Conservation (phyloP, 768 basidiomycete species). For the Glaciozyma martinii region DNA sequence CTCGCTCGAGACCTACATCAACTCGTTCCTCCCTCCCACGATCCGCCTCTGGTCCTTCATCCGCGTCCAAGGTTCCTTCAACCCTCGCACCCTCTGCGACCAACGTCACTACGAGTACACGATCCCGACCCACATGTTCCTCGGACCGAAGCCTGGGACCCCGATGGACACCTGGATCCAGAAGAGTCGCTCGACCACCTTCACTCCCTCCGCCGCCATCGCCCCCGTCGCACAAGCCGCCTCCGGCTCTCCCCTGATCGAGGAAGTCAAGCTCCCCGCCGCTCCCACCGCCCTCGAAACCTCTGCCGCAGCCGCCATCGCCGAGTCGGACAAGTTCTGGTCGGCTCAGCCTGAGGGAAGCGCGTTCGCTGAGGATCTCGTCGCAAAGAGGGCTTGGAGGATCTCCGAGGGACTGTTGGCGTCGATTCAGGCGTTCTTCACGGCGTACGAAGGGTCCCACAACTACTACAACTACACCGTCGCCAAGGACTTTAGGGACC, state of each 20-base stretch:
- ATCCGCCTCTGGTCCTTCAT: constrained; percentile 89
- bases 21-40: constrained; percentile 78
- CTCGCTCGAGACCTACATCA: constrained; percentile 64
- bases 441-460: constrained; percentile 74
- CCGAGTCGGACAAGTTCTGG: constrained; percentile 33
- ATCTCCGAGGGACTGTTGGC: constrained; percentile 50
- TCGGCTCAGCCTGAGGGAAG: constrained; percentile 10
- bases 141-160: constrained; percentile 75
- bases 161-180: constrained; percentile 44
- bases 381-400: constrained; percentile 51
- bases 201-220: not conserved
- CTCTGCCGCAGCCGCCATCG: constrained; percentile 4
- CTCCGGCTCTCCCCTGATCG: not conserved
- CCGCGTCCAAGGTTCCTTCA: constrained; percentile 45
- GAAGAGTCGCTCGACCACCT: not conserved
- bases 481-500: constrained; percentile 70
- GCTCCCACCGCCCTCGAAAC: not conserved
- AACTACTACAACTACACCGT: constrained; percentile 99
- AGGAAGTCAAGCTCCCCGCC: not conserved
- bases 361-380: constrained; percentile 24
- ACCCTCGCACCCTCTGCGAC: constrained; percentile 58
- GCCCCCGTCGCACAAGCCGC: not conserved
- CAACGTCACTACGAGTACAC: constrained; percentile 96
- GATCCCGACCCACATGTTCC: constrained; percentile 83
- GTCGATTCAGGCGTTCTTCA: constrained; percentile 50